These are phyloP conservation scores for Kondoa malvinella DNA, from an alignment of 768 basidiomycete genomes.

Conservation along the genomic window DNA sequence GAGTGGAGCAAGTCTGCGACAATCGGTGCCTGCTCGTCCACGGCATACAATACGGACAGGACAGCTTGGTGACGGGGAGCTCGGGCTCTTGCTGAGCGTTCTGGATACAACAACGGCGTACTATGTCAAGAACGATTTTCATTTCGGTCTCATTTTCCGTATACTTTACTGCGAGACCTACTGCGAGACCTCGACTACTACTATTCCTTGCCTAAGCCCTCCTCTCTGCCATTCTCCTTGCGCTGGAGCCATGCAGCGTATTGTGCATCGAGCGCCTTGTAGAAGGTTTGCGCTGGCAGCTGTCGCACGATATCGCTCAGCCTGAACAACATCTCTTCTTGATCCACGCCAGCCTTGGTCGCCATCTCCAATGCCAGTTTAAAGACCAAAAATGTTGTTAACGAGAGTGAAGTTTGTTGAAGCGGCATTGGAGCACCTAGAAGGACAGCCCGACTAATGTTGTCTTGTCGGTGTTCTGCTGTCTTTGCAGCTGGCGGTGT, in stretches of 20 bases:
- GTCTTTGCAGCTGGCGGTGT: conserved; percentile 24
- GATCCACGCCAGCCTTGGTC: conserved; percentile 43
- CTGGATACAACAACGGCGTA: too few species aligned
- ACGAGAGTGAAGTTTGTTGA: conserved; percentile 84
- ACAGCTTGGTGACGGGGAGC: too few species aligned
- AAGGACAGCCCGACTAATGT: conserved; percentile 34
- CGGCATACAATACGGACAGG: too few species aligned
- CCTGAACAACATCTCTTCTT: conserved; percentile 51
- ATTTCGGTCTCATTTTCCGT: too few species aligned
- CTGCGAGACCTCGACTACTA: too few species aligned
- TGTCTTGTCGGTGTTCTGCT: conserved; percentile 31
- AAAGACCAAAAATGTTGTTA: conserved; percentile 83
- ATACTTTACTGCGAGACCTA: too few species aligned
- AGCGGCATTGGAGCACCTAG: conserved; percentile 63
- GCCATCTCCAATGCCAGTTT: conserved; percentile 69
- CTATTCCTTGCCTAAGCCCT: too few species aligned
- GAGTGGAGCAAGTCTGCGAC: too few species aligned
- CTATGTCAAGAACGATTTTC: too few species aligned
- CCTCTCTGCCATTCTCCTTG: neutral
- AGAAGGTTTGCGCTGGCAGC: conserved; percentile 68
- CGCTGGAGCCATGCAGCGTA: neutral
- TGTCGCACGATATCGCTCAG: conserved; percentile 79
- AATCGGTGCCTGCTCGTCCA: too few species aligned
- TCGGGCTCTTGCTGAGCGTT: too few species aligned
- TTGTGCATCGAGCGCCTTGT: conserved; percentile 58